These are phyloP conservation scores for Colletotrichum sp. DNA, from an alignment of 2,329 filamentous ascomycete genomes.

Conservation along the genomic window DNA sequence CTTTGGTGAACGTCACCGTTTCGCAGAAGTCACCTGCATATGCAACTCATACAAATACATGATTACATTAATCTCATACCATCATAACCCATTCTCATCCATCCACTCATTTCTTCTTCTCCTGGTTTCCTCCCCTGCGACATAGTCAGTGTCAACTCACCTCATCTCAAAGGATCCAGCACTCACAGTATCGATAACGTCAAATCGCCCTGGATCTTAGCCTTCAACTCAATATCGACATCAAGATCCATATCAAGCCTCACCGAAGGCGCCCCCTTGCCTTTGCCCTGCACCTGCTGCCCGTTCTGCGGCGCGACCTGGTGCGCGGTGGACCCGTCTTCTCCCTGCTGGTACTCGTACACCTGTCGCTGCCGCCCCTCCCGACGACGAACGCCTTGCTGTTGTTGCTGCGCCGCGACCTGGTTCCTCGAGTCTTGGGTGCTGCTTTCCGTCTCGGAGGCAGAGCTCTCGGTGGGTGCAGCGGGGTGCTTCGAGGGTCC, in stretches of 20 bases:
- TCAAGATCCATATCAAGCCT: constrained; percentile 19
- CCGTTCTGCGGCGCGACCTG: not conserved
- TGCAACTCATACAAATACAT: not conserved
- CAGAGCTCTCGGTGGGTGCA: not conserved
- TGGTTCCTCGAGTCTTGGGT: not conserved
- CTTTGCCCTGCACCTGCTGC: not conserved
- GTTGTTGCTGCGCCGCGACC: not conserved
- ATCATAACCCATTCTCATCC: not conserved
- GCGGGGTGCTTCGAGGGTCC: not conserved
- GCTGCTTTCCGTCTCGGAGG: not conserved
- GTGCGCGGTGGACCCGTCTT: not conserved
- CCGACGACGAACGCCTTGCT: not conserved
- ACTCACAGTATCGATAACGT: constrained; percentile 9
- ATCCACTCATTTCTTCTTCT: not conserved
- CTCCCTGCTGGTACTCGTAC: not conserved
- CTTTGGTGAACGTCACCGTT: not conserved
- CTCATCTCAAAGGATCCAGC: not conserved
- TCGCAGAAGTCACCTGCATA: no score
- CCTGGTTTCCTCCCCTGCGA: not conserved
- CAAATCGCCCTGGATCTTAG: constrained; percentile 15
- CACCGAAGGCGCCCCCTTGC: constrained; percentile 10
- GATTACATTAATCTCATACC: not conserved
- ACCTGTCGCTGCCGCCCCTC: not conserved
- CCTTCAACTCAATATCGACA: constrained; percentile 17
- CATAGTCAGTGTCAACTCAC: not conserved